Evolutionary conservation across 306 rosid genomes (phyloP), one percentile per base, ranked within the genome.

Genomic region (Neltuma alba): DNA sequence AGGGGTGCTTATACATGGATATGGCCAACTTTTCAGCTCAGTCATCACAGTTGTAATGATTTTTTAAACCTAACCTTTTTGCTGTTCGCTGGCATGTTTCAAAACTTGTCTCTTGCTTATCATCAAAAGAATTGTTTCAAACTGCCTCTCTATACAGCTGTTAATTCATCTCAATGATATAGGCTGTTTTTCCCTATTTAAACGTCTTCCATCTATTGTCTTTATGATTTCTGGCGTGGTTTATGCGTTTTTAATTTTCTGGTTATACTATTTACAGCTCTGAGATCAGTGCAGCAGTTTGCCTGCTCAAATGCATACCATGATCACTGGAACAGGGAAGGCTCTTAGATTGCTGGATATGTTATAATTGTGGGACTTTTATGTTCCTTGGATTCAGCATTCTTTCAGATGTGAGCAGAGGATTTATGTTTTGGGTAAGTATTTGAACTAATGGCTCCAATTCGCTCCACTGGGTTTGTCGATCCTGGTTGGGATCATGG

Each of bases 401-500:
- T 47, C 50, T 61, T 69, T 76, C 70, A 28, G 47, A 82, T 83
- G 75, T 50, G 70, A 79, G 62, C 79, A 40, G 68, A 75, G 76
- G 67, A 74, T 80, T 76, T 75, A 50, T 25, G 44, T n/a, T 78
- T 81, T 61, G 69, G 71, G 40, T 83, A 41, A 40, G 21, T 18
- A 68, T 45, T 13, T 68, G 54, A 68, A 40, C 79, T 85, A 76
- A 91, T 88, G 90, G 94, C 92, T 74, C 91, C 97, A 72, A 55
- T 83, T 72, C 98, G 96, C 83, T 83, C 99, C 65, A 75, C 86
- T 45, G 99, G 98, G 73, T 87, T 91, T 85, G 86, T 91, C 65
- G 97, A 95, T 86, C 99, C 98, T 7, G 99, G 99, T 48, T 95
- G 99, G 99, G 98, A 95, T 79, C 98, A 95, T 84, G 99, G 98